Base-by-base conservation (phyloP, 1,284 basidiomycete genomes). In the Ustilago vetiveriae region DNA sequence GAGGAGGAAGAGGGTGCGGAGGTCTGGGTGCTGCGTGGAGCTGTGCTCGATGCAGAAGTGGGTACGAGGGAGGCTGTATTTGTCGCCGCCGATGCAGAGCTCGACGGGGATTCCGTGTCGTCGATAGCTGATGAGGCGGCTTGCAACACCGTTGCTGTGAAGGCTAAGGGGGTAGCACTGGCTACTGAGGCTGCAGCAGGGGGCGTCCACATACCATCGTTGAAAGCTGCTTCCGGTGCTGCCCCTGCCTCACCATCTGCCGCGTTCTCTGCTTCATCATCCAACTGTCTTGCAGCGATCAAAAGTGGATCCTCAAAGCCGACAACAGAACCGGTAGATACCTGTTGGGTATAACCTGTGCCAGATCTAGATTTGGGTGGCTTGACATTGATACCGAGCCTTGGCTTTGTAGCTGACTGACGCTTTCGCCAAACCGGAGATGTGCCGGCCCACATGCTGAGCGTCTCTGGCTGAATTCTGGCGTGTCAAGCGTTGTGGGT, bases 201-300 rank as follows among this genome's bases (percentile, higher is more conserved):
- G 17, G 65, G 57, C 2, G 65, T 68, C 65, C 65, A 68, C 48
- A 68, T 24, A 13, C 65, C 65, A n/a, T 68, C 53, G 22, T 68
- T 46, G 29, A 44, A 68, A 3, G 65, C 57, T 7, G 54, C 40
- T 1, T 42, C 47, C 4, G 19, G 17, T 16, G 19, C 58, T n/a
- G n/a, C n/a, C n/a, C n/a, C n/a, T 7, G 19, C 38, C 7, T 42
- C 45, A 17, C 33, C 41, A 0, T 7, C 41, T 2, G n/a, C 36
- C 16, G 11, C 50, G 1, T n/a, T 21, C 4, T n/a, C 46, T 19
- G 21, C 9, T 17, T 23, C 49, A 13, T 53, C 54, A 5, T 56
- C 53, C 1, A 48, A 16, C 24, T 64, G 54, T 14, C 62, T 26
- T 17, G 43, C 45, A 4, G 29, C 9, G 13, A 44, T 19, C n/a